phyloP scores from a whole-genome alignment of 768 basidiomycete species.

The Leccinellum rugosiceps region DNA sequence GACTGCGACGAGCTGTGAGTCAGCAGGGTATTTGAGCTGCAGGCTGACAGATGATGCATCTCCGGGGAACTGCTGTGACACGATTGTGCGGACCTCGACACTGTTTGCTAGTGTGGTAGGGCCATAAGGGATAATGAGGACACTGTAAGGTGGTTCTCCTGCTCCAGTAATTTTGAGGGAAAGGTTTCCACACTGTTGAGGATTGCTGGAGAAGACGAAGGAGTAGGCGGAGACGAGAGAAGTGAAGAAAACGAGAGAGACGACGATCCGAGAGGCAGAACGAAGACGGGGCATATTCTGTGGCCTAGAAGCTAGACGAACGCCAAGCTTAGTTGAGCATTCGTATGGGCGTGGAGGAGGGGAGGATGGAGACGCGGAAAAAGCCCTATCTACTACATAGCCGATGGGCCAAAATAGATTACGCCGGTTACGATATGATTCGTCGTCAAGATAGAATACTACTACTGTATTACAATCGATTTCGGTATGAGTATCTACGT shows the following conservation, averaged over 20 bases:
- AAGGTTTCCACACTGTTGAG: conserved; percentile 66
- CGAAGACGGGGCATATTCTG: conserved; percentile 11
- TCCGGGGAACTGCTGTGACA: conserved; percentile 51
- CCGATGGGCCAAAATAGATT: conserved; percentile 12
- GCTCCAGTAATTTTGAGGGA: conserved; percentile 57
- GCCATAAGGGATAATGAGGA: conserved; percentile 67
- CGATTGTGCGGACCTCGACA: conserved; percentile 60
- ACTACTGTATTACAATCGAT: not conserved
- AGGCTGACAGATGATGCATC: conserved; percentile 43
- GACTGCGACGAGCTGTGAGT: conserved; percentile 74
- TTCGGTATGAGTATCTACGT: not conserved
- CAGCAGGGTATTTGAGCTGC: conserved; percentile 58
- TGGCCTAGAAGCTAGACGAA: not conserved
- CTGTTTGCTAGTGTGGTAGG: conserved; percentile 57
- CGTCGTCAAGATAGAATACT: not conserved
- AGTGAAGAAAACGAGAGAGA: conserved; percentile 21
- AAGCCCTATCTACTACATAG: not conserved
- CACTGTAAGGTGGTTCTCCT: conserved; percentile 63
- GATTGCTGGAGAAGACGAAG: conserved; percentile 43
- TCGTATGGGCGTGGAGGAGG: not conserved
- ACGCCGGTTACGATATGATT: not conserved
- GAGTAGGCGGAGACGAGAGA: conserved; percentile 38
- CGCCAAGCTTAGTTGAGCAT: conserved; percentile 8
- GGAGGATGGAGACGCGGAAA: not conserved
- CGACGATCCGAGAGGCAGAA: not conserved